phyloP scores from a whole-genome alignment of 371 early-diverging fungal genomes.

The Choanephora cucurbitarum region DNA sequence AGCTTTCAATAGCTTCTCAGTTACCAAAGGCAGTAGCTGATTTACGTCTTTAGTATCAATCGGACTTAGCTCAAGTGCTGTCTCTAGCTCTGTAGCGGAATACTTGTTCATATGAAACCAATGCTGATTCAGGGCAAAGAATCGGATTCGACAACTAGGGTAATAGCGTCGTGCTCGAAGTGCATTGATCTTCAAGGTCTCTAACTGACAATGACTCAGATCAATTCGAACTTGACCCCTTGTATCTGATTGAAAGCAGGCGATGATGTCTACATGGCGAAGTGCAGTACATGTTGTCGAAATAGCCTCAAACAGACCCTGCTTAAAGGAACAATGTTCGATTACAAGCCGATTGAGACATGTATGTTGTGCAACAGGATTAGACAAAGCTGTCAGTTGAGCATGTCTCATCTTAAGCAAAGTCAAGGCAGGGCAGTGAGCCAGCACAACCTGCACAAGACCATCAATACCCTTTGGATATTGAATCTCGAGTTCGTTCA shows the following conservation, averaged over 20 bases:
- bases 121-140: slow-evolving; percentile 6
- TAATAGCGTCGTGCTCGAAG: slow-evolving; percentile 22
- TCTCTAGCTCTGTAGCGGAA: slow-evolving; percentile 21
- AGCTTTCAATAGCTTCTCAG: slow-evolving; percentile 16
- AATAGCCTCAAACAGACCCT: slow-evolving; percentile 9
- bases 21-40: slow-evolving; percentile 14
- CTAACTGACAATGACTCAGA: slow-evolving; percentile 7
- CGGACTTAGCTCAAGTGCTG: slow-evolving; percentile 6
- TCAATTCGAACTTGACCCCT: slow-evolving; percentile 13
- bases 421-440: slow-evolving; percentile 1
- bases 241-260: slow-evolving; percentile 20
- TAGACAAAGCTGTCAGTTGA: not conserved
- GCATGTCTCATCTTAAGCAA: slow-evolving; percentile 13
- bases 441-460: slow-evolving; percentile 10
- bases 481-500: slow-evolving; percentile 16
- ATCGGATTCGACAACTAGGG: slow-evolving; percentile 20
- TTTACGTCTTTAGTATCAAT: slow-evolving; percentile 15
- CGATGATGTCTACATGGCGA: slow-evolving; percentile 15
- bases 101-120: slow-evolving; percentile 25
- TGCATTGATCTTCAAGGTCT: slow-evolving; percentile 15
- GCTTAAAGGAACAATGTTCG: slow-evolving; percentile 17
- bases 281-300: slow-evolving; percentile 6
- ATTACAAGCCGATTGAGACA: slow-evolving; percentile 9
- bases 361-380: not conserved
- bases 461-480: slow-evolving; percentile 9